These are phyloP conservation scores for Babesia caballi DNA, from an alignment of 169 alveolate species.

Conservation along the genomic window DNA sequence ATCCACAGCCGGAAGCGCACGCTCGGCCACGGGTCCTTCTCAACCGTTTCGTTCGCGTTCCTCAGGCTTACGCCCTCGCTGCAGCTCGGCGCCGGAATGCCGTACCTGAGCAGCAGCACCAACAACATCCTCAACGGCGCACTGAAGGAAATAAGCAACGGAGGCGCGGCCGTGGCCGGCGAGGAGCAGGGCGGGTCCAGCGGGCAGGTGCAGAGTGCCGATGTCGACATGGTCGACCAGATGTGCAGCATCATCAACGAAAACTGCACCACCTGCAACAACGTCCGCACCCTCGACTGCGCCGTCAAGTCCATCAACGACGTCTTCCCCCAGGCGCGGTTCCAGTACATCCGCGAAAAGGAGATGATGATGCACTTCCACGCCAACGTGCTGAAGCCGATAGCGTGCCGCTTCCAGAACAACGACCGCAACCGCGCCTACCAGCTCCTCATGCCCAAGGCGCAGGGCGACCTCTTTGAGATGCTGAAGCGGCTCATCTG, in stretches of 20 bases:
- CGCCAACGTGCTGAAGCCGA: conserved; percentile 71
- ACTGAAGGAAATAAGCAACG: not conserved
- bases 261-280: not conserved
- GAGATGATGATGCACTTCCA: conserved; percentile 75
- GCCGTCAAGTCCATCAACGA: conserved; percentile 52
- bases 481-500: conserved; percentile 45
- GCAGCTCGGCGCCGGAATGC: not conserved
- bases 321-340: conserved; percentile 35
- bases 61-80: conserved; percentile 19
- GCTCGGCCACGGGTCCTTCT: conserved; percentile 62
- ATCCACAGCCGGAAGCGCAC: conserved; percentile 39
- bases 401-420: conserved; percentile 51
- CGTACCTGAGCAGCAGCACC: not conserved
- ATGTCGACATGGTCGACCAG: not conserved
- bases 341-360: conserved; percentile 75
- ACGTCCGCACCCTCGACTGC: conserved; percentile 33
- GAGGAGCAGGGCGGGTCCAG: not conserved
- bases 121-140: not conserved
- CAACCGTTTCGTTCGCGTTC: conserved; percentile 54
- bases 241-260: conserved; percentile 6
- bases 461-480: conserved; percentile 70
- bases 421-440: conserved; percentile 46
- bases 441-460: conserved; percentile 76
- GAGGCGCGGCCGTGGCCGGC: not conserved
- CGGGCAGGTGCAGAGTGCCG: not conserved